Conservation (phyloP, 1,284 basidiomycete genomes). For the Earliella scabrosa region DNA sequence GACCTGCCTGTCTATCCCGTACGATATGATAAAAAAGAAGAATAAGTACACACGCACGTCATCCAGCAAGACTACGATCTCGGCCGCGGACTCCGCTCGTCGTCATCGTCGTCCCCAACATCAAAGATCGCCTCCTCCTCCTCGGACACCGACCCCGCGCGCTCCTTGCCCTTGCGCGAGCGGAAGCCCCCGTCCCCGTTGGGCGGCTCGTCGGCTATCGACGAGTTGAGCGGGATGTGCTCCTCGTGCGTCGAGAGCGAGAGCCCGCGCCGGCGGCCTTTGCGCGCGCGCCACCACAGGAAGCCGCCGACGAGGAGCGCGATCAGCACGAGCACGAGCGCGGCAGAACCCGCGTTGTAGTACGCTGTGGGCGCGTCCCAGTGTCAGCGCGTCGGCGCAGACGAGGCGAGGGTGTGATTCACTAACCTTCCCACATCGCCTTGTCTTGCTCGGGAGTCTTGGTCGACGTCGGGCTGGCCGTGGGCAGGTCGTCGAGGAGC, state of each 20-base stretch:
- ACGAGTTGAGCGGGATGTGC: constrained; percentile 54
- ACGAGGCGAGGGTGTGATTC: not conserved
- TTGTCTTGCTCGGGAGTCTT: constrained; percentile 76
- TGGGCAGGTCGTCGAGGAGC: constrained; percentile 46
- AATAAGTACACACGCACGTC: not conserved
- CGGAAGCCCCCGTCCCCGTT: constrained; percentile 28
- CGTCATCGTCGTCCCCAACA: constrained; percentile 45
- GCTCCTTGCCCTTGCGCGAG: constrained; percentile 43
- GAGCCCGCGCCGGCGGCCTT: constrained; percentile 43
- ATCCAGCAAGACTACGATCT: not conserved
- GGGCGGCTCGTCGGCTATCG: constrained; percentile 22
- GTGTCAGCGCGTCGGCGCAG: too few species aligned
- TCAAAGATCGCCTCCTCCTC: constrained; percentile 44
- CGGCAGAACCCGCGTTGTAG: constrained; percentile 90
- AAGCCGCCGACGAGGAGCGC: constrained; percentile 72
- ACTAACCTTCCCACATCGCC: constrained; percentile 84
- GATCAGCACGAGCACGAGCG: constrained; percentile 81
- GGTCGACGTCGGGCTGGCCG: constrained; percentile 39
- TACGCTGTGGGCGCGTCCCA: constrained; percentile 73
- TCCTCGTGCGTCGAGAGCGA: constrained; percentile 51
- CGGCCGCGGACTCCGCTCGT: not conserved
- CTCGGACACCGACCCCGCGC: constrained; percentile 5
- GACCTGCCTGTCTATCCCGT: too few species aligned
- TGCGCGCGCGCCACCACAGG: constrained; percentile 72
- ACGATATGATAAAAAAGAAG: not conserved